Conservation (phyloP, 192 early-diverging fungal genomes). For the Irineochytrium annulatum region DNA sequence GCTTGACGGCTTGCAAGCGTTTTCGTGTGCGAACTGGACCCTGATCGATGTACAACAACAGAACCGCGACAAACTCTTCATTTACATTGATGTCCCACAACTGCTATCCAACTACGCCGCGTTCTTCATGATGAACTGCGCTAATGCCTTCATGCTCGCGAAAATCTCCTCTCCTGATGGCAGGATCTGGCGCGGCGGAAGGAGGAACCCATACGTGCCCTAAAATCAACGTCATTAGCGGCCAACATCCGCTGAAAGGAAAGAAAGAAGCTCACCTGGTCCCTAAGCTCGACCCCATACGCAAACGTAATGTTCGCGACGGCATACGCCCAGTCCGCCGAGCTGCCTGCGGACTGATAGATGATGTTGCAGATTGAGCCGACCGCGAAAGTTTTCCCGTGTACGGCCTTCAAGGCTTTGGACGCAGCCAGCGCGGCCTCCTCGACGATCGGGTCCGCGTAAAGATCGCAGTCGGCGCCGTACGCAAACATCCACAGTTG, state of each 20-base stretch:
- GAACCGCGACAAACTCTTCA: too few relatives aligned
- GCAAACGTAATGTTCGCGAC: conserved; percentile 51
- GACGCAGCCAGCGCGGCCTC: conserved; percentile 38
- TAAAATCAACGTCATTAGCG: not conserved
- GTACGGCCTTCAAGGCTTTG: conserved; percentile 51
- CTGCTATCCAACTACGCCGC: too few relatives aligned
- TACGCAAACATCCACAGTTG: conserved; percentile 66
- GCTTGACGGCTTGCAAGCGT: too few relatives aligned
- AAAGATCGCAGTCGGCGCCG: conserved; percentile 51
- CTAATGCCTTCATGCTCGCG: conserved; percentile 18
- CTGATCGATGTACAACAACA: too few relatives aligned
- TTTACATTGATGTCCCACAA: too few relatives aligned
- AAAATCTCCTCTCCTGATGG: conserved; percentile 33
- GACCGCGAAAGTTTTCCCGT: conserved; percentile 49
- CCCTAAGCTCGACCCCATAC: conserved; percentile 60
- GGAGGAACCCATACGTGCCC: conserved; percentile 48
- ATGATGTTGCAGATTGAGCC: conserved; percentile 61
- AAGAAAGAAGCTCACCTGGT: conserved; percentile 11
- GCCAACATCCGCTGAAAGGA: not conserved
- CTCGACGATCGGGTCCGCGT: conserved; percentile 41
- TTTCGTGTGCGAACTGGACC: too few relatives aligned
- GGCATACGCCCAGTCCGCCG: conserved; percentile 56
- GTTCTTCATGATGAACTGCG: conserved; percentile 7
- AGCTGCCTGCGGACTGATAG: conserved; percentile 50
- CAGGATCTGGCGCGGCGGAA: conserved; percentile 53